Conservation (phyloP, 306 rosid species). For the Vigna nakashimae region DNA sequence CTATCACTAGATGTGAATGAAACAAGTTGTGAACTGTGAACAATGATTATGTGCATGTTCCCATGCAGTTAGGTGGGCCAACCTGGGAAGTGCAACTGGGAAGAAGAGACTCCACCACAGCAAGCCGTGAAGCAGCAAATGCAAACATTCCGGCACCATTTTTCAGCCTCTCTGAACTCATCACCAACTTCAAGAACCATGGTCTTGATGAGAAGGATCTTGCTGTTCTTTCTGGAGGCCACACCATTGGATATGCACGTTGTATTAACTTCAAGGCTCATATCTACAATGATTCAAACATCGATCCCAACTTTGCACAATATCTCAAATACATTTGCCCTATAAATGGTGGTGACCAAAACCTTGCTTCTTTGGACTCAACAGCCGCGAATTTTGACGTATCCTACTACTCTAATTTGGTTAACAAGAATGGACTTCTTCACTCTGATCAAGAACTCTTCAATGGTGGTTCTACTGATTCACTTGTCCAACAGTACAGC, state of each 20-base stretch:
- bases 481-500: conserved; percentile 44
- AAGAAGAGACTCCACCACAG: conserved; percentile 63
- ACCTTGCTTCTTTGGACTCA: conserved; percentile 54
- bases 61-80: conserved; percentile 61
- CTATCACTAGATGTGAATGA: not conserved
- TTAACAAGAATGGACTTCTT: conserved; percentile 50
- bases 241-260: conserved; percentile 52
- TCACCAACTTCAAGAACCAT: conserved; percentile 44
- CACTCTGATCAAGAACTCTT: conserved; percentile 61
- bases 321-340: conserved; percentile 46
- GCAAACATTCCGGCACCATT: conserved; percentile 48
- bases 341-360: conserved; percentile 46
- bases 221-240: conserved; percentile 52
- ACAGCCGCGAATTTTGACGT: conserved; percentile 38
- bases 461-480: conserved; percentile 48
- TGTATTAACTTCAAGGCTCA: conserved; percentile 40
- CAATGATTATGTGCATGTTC: not conserved
- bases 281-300: conserved; percentile 50
- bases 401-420: conserved; percentile 30
- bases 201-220: conserved; percentile 59
- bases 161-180: conserved; percentile 44
- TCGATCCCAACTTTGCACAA: conserved; percentile 41
- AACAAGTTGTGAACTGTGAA: not conserved
- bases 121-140: conserved; percentile 47
- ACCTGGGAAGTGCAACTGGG: conserved; percentile 56